Conservation (phyloP, 2,329 filamentous ascomycete species). For the Cercospora berteroae region DNA sequence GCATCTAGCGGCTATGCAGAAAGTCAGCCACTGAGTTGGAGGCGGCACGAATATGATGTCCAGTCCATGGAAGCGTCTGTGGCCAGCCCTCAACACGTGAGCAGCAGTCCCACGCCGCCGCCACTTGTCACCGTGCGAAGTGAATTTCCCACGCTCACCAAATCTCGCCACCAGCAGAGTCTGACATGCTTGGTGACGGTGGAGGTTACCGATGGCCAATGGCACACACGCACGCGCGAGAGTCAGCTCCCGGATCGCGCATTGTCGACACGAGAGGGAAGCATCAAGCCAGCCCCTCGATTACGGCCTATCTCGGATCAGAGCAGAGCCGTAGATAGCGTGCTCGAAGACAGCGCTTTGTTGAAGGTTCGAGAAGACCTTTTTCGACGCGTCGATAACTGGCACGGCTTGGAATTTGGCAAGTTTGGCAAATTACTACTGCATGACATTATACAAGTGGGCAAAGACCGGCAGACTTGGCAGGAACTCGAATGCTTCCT, state of each 20-base stretch:
- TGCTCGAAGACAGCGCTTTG: constrained; percentile 66
- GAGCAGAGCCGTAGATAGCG: constrained; percentile 44
- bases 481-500: constrained; percentile 96
- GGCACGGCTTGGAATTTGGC: constrained; percentile 92
- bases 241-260: constrained; percentile 55
- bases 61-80: constrained; percentile 92
- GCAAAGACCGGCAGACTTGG: constrained; percentile 95
- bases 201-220: constrained; percentile 89
- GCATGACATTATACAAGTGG: constrained; percentile 85
- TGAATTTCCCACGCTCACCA: constrained; percentile 90
- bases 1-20: constrained; percentile 77
- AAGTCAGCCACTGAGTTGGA: constrained; percentile 63
- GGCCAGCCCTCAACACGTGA: constrained; percentile 64
- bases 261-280: constrained; percentile 47
- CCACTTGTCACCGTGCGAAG: constrained; percentile 93
- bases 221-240: constrained; percentile 82
- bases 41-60: constrained; percentile 90
- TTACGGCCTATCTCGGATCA: constrained; percentile 44
- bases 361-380: constrained; percentile 85
- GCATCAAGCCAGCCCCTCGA: constrained; percentile 54
- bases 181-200: constrained; percentile 91
- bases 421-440: constrained; percentile 89
- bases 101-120: constrained; percentile 83
- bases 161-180: constrained; percentile 90
- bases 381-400: constrained; percentile 88